phyloP scores from a whole-genome alignment of 176 grass and related monocot species.

The Triticum dicoccoides region DNA sequence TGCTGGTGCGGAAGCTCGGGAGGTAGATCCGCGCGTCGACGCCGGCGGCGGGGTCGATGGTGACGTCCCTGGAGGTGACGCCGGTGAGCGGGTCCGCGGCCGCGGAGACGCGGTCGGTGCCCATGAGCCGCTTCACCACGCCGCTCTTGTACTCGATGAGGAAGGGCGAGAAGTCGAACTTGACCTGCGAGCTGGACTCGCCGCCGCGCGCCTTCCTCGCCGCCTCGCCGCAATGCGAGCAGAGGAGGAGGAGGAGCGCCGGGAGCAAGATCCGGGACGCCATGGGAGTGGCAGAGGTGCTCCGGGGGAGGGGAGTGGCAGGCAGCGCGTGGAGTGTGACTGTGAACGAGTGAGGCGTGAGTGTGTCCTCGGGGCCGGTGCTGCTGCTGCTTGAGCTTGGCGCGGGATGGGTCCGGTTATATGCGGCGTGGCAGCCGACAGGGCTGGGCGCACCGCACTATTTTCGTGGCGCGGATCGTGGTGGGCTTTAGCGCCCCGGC shows the following conservation, averaged over 20 bases:
- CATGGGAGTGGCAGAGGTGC: neutral
- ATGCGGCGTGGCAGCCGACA: slow-evolving; percentile 30
- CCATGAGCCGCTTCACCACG: slow-evolving; percentile 55
- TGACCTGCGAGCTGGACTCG: slow-evolving; percentile 27
- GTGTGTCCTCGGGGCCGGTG: slow-evolving; percentile 21
- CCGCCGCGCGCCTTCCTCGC: neutral
- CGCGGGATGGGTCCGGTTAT: slow-evolving; percentile 11
- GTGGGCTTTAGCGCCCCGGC: slow-evolving; percentile 37
- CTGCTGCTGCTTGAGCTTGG: neutral
- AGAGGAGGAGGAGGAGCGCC: slow-evolving; percentile 1
- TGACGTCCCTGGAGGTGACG: slow-evolving; percentile 59
- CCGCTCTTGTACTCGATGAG: slow-evolving; percentile 64
- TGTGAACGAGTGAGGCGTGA: slow-evolving; percentile 8
- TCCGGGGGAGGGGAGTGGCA: slow-evolving; percentile 1
- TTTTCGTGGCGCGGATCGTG: slow-evolving; percentile 41
- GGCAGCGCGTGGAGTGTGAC: neutral
- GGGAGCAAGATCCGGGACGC: slow-evolving; percentile 43
- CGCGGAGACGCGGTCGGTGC: slow-evolving; percentile 40
- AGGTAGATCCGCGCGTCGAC: slow-evolving; percentile 72
- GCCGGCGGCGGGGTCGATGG: slow-evolving; percentile 39
- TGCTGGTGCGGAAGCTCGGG: slow-evolving; percentile 8
- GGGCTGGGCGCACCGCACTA: slow-evolving; percentile 27
- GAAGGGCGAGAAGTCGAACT: slow-evolving; percentile 72
- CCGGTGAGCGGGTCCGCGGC: slow-evolving; percentile 40
- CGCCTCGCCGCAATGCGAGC: neutral